A percentile compares a stretch with the other conserved stretches of the same genome.
Conservation (phyloP, 169 alveolate species). For the Plasmodium berghei region DNA sequence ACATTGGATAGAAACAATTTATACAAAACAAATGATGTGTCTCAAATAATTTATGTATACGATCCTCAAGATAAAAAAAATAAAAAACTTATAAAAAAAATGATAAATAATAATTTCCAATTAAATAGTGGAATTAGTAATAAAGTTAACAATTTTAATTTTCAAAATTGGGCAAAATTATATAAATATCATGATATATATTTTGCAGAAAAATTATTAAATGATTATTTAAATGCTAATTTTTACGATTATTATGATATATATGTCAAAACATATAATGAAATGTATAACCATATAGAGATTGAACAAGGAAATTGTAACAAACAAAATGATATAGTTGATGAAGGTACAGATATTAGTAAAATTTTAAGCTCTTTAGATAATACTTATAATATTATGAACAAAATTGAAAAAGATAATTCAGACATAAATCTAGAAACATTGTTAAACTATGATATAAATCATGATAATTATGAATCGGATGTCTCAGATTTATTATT, state of each 20-base stretch:
- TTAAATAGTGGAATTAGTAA: slow-evolving; percentile 32
- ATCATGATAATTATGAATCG: slow-evolving; percentile 41
- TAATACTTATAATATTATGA: slow-evolving; percentile 44
- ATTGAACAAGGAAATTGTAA: slow-evolving; percentile 12
- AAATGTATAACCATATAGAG: slow-evolving; percentile 39
- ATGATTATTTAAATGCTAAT: slow-evolving; percentile 38
- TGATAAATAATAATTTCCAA: slow-evolving; percentile 52
- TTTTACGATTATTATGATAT: slow-evolving; percentile 59
- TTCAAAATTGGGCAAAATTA: slow-evolving; percentile 43
- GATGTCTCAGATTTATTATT: slow-evolving; percentile 52
- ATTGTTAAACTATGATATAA: slow-evolving; percentile 39
- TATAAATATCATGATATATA: slow-evolving; percentile 56
- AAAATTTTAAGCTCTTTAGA: slow-evolving; percentile 30
- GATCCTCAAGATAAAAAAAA: slow-evolving; percentile 33
- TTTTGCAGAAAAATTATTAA: slow-evolving; percentile 45
- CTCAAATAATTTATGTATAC: slow-evolving; percentile 79
- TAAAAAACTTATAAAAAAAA: slow-evolving; percentile 13
- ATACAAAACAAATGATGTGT: slow-evolving; percentile 78
- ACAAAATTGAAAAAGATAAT: slow-evolving; percentile 23
- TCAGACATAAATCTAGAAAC: slow-evolving; percentile 27
- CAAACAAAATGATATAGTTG: slow-evolving; percentile 52
- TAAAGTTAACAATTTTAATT: slow-evolving; percentile 24
- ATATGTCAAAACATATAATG: slow-evolving; percentile 51
- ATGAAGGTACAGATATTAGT: slow-evolving; percentile 23
- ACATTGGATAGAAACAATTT: slow-evolving; percentile 78